phyloP scores from a whole-genome alignment of 768 basidiomycete genomes.

The Xerocomellus amylosporus region DNA sequence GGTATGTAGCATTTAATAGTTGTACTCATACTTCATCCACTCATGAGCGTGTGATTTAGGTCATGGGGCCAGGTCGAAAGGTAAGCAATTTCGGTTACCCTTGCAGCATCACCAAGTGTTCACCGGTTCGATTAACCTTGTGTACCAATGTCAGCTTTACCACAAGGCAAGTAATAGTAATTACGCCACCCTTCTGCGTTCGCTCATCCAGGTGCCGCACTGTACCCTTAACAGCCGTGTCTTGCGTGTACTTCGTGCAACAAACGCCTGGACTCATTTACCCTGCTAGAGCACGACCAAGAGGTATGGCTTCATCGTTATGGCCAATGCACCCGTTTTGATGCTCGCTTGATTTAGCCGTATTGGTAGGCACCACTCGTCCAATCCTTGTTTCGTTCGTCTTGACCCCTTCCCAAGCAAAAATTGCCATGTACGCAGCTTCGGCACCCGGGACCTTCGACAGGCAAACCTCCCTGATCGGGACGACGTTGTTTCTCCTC shows the following conservation, averaged over 20 bases:
- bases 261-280: conserved; percentile 74
- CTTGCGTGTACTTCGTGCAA: conserved; percentile 73
- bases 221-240: conserved; percentile 55
- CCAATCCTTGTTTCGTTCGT: not conserved
- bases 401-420: conserved; percentile 51
- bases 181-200: not conserved
- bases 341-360: conserved; percentile 30
- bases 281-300: conserved; percentile 79
- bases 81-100: conserved; percentile 40
- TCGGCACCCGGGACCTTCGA: conserved; percentile 72
- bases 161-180: conserved; percentile 57
- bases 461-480: conserved; percentile 64
- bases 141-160: conserved; percentile 54
- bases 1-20: conserved; percentile 41
- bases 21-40: not conserved
- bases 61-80: conserved; percentile 86
- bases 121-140: not conserved
- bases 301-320: conserved; percentile 46
- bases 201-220: not conserved
- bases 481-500: conserved; percentile 34
- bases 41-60: conserved; percentile 39
- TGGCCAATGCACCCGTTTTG: not conserved
- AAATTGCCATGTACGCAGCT: conserved; percentile 74
- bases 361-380: conserved; percentile 37
- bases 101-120: conserved; percentile 1